Conservation (phyloP, 2,329 filamentous ascomycete species). For the Fusarium buxicola region DNA sequence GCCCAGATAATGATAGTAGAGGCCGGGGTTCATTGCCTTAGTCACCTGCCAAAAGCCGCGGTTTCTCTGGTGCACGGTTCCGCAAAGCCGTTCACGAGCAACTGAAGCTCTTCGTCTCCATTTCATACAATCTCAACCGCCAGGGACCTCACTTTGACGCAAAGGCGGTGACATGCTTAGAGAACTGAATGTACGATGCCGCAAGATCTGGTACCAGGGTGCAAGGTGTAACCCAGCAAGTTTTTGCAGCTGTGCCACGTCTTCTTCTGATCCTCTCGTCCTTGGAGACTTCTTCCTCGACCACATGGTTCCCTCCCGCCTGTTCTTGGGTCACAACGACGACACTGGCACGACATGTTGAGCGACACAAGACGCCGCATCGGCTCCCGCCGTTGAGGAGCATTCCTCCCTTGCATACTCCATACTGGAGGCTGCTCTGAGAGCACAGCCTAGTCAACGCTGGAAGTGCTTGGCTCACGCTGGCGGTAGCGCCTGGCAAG, state of each 20-base stretch:
- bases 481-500: conserved; percentile 24
- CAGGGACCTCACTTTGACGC: conserved; percentile 13
- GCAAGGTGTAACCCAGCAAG: conserved; percentile 37
- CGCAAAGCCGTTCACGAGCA: conserved; percentile 1
- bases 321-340: conserved; percentile 20
- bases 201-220: conserved; percentile 45
- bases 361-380: conserved; percentile 41
- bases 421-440: conserved; percentile 10
- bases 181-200: conserved; percentile 43
- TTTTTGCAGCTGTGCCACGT: conserved; percentile 31
- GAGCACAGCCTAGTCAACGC: conserved; percentile 20
- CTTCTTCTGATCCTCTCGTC: conserved; percentile 22
- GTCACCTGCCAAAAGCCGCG: conserved; percentile 6
- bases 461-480: conserved; percentile 24
- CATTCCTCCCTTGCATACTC: conserved; percentile 19
- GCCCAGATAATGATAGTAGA: too few species aligned
- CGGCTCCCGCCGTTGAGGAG: conserved; percentile 38
- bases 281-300: conserved; percentile 23
- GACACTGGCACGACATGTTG: conserved; percentile 24
- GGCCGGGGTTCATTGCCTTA: conserved; percentile 12
- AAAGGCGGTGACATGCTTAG: conserved; percentile 34
- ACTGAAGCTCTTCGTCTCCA: background rate
- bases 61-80: conserved; percentile 4
- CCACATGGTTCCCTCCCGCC: conserved; percentile 25
- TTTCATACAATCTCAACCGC: conserved; percentile 1